A percentile compares a stretch with the other conserved stretches of the same genome.
phyloP scores from a whole-genome alignment of 2,329 filamentous ascomycete genomes.

The Colletotrichum salicis region DNA sequence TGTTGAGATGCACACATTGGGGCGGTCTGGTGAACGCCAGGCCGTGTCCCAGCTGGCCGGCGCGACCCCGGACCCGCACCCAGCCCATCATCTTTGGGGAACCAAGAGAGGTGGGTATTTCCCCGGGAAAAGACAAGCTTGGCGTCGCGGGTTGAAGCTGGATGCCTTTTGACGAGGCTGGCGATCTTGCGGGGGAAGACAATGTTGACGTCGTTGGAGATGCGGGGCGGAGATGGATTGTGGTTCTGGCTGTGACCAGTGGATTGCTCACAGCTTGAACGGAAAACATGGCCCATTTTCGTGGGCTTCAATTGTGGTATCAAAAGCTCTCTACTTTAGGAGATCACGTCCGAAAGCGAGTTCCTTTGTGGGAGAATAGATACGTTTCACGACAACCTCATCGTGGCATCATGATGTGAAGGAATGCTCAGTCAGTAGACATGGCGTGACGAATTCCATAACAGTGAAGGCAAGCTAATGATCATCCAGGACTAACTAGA shows the following conservation, averaged over 20 bases:
- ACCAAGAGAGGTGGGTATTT: constrained; percentile 18
- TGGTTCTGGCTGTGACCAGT: not conserved
- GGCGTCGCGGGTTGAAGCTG: not conserved
- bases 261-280: too few relatives aligned
- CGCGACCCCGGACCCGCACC: not conserved
- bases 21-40: not conserved
- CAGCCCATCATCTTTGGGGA: constrained; percentile 8
- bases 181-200: constrained; percentile 22
- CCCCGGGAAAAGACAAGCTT: constrained; percentile 1
- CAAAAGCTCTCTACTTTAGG: too few relatives aligned
- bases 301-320: too few relatives aligned
- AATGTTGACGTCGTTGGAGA: constrained; percentile 5
- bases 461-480: too few relatives aligned
- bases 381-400: too few relatives aligned
- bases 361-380: too few relatives aligned
- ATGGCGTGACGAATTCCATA: too few relatives aligned
- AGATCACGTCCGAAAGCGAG: too few relatives aligned
- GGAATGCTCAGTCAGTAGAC: too few relatives aligned
- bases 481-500: too few relatives aligned
- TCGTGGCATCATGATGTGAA: too few relatives aligned
- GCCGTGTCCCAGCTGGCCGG: constrained; percentile 4
- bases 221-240: not conserved
- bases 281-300: too few relatives aligned
- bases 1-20: not conserved
- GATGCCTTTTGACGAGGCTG: not conserved